Percentiles rank a stretch among this genome's conserved stretches.
Evolutionary conservation across 192 early-diverging fungal genomes (phyloP).

Genomic region (Dimargaris xerosporica): DNA sequence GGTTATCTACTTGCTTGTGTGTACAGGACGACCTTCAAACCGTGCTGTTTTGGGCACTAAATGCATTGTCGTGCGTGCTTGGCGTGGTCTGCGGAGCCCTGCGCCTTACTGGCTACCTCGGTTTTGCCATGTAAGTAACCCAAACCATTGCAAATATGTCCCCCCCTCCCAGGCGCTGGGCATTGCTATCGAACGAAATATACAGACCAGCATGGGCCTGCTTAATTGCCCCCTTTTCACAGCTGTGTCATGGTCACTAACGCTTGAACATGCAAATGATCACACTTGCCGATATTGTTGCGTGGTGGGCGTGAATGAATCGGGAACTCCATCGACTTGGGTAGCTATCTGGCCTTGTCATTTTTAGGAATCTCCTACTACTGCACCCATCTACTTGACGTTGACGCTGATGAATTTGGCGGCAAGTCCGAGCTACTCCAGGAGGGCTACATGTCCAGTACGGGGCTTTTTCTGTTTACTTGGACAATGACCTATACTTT

Average conservation of each 20-base stretch:
- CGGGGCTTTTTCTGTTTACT: not conserved
- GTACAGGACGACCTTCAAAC: conserved; percentile 3
- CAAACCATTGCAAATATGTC: not conserved
- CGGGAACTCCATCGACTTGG: not conserved
- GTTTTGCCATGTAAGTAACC: not conserved
- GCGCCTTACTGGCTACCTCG: conserved; percentile 4
- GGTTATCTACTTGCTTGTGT: not conserved
- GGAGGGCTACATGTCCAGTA: not conserved
- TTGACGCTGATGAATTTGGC: conserved; percentile 7
- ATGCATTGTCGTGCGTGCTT: not conserved
- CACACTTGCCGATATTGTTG: not conserved
- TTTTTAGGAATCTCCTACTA: not conserved
- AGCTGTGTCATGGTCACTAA: not conserved
- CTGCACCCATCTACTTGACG: not conserved
- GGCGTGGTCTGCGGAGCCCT: not conserved
- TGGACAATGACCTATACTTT: conserved; percentile 5
- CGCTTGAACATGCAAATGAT: not conserved
- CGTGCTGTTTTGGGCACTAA: conserved; percentile 1
- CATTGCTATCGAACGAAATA: not conserved
- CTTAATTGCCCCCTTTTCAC: not conserved
- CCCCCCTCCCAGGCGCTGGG: not conserved
- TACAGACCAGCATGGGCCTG: not conserved
- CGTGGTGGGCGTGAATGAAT: not conserved
- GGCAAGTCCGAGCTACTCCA: conserved; percentile 3
- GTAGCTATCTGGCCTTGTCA: not conserved